These are phyloP conservation scores for Pistacia vera DNA, from an alignment of 345 rosid genomes.

Conservation along the genomic window DNA sequence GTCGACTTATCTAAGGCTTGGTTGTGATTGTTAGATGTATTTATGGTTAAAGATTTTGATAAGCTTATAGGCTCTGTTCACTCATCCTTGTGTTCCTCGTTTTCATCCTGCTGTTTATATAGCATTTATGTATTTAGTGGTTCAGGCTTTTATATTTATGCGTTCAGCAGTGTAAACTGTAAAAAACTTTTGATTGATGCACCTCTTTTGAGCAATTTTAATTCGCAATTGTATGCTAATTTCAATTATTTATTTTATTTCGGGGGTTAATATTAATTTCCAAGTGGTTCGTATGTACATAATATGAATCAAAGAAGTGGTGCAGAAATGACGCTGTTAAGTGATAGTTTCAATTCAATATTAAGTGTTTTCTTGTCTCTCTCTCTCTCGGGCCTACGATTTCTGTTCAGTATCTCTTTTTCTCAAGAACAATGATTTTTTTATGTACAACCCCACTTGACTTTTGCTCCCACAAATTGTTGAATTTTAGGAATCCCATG, in stretches of 20 bases:
- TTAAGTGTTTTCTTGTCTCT: too few species aligned
- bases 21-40: conserved; percentile 17
- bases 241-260: too few species aligned
- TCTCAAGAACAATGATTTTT: conserved; percentile 16
- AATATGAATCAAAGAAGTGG: not conserved
- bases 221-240: too few species aligned
- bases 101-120: too few species aligned
- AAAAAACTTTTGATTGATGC: too few species aligned
- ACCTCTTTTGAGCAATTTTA: too few species aligned
- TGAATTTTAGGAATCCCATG: conserved; percentile 35
- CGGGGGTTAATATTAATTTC: not conserved
- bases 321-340: not conserved
- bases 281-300: not conserved
- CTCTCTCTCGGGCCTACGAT: too few species aligned
- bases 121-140: too few species aligned
- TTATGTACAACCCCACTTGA: conserved; percentile 16
- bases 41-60: not conserved
- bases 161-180: too few species aligned
- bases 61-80: not conserved
- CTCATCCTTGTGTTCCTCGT: too few species aligned
- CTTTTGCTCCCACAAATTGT: conserved; percentile 20
- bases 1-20: conserved; percentile 9
- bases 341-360: too few species aligned
- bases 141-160: too few species aligned
- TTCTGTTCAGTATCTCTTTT: conserved; percentile 11